A percentile compares a stretch with the other conserved stretches of the same genome.
Conservation (phyloP, 768 basidiomycete species). For the Leccinum uliginosum region DNA sequence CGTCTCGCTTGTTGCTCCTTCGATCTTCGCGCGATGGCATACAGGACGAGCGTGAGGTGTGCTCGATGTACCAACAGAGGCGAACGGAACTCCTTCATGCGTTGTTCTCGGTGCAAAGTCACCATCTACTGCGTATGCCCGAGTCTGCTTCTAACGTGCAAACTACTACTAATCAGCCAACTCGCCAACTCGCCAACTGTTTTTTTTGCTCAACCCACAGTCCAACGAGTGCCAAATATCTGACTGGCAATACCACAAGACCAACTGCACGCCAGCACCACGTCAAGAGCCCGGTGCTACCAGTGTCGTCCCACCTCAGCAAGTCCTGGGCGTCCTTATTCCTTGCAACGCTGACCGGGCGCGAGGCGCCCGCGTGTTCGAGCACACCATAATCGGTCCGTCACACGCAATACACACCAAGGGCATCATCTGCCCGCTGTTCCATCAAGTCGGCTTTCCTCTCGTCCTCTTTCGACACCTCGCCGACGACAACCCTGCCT, state of each 20-base stretch:
- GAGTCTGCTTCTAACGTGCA: not conserved
- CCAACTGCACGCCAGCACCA: constrained; percentile 6
- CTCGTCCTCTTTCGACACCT: constrained; percentile 28
- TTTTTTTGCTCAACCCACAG: constrained; percentile 2
- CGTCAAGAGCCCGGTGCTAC: not conserved
- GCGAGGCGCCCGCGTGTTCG: constrained; percentile 20
- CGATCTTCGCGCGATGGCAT: not conserved
- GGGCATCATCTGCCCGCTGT: constrained; percentile 25
- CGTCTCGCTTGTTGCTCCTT: not conserved
- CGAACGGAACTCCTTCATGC: constrained; percentile 18
- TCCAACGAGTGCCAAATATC: constrained; percentile 23
- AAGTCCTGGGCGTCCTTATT: constrained; percentile 18
- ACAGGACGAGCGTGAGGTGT: constrained; percentile 7
- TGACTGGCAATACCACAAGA: constrained; percentile 23
- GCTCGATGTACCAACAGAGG: constrained; percentile 11
- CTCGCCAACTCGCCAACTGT: too few species aligned
- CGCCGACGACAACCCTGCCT: constrained; percentile 2
- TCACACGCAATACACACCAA: constrained; percentile 25
- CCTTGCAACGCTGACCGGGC: constrained; percentile 24
- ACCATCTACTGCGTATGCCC: constrained; percentile 23
- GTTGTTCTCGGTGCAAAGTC: constrained; percentile 25
- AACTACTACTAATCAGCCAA: not conserved
- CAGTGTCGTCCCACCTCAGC: not conserved
- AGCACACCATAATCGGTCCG: constrained; percentile 16
- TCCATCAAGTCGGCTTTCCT: constrained; percentile 26